phyloP scores from a whole-genome alignment of 169 alveolate genomes.

The Plasmodium inui region DNA sequence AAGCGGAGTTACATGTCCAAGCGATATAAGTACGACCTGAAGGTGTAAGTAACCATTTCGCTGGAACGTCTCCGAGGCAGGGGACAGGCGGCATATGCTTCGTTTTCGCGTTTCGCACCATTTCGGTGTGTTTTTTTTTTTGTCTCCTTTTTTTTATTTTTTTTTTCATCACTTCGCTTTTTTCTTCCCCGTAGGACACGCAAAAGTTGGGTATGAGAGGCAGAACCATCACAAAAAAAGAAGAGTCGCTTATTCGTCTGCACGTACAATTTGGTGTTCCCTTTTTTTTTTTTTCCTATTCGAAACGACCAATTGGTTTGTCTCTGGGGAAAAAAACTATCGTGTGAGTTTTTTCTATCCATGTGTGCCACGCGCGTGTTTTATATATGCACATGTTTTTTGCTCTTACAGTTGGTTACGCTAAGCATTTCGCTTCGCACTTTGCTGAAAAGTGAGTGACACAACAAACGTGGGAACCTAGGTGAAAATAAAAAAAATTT shows the following conservation, averaged over 20 bases:
- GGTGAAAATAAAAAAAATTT: neutral
- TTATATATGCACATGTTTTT: neutral
- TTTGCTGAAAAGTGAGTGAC: neutral
- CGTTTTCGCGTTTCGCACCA: neutral
- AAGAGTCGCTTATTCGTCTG: neutral
- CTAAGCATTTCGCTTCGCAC: neutral
- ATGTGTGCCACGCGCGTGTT: neutral
- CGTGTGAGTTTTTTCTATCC: neutral
- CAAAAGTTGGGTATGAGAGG: constrained; percentile 36
- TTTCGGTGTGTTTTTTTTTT: neutral
- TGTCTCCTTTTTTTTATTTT: neutral
- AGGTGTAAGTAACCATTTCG: constrained; percentile 1
- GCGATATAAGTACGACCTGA: constrained; percentile 51
- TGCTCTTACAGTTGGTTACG: neutral
- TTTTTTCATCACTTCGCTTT: neutral
- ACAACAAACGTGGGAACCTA: neutral
- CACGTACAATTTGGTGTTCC: neutral
- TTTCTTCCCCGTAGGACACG: constrained; percentile 27
- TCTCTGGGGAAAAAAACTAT: neutral
- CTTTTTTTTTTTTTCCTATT: neutral
- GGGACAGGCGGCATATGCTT: neutral
- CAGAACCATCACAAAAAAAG: neutral
- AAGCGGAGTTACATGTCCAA: constrained; percentile 52
- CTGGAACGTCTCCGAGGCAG: neutral
- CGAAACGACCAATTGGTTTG: neutral